phyloP scores from a whole-genome alignment of 1,284 basidiomycete genomes.

The Moniliophthora roreri region DNA sequence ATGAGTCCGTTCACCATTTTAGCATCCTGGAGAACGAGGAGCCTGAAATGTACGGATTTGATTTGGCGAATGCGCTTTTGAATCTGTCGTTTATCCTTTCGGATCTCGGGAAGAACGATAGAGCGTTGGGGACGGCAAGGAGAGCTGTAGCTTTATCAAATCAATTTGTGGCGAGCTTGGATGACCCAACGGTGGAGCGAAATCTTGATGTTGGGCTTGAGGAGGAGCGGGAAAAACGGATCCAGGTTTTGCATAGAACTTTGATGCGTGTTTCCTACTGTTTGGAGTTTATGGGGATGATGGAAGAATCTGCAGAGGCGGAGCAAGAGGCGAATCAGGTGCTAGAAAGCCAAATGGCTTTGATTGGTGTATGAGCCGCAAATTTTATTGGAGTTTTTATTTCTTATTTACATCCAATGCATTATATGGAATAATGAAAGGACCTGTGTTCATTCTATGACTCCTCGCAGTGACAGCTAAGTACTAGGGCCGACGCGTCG shows the following conservation, averaged over 20 bases:
- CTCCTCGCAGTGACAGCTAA: too few relatives aligned
- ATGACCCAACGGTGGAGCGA: neutral
- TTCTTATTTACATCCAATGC: too few relatives aligned
- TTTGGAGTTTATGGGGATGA: too few relatives aligned
- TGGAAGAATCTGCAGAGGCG: too few relatives aligned
- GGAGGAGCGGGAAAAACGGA: slow-evolving; percentile 9
- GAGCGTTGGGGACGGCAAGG: slow-evolving; percentile 9
- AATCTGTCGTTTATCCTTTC: slow-evolving; percentile 14
- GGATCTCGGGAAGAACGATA: slow-evolving; percentile 8
- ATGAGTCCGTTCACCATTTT: slow-evolving; percentile 16
- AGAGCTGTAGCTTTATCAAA: slow-evolving; percentile 11
- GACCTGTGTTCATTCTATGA: too few relatives aligned
- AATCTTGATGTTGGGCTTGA: neutral
- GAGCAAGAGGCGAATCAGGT: too few relatives aligned
- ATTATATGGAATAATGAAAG: too few relatives aligned
- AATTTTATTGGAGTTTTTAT: too few relatives aligned
- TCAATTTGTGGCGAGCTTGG: neutral
- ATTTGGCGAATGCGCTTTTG: slow-evolving; percentile 13
- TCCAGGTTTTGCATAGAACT: slow-evolving; percentile 11
- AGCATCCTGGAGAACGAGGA: slow-evolving; percentile 11
- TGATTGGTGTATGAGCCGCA: too few relatives aligned
- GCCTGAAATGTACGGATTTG: slow-evolving; percentile 11
- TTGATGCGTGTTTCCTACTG: slow-evolving; percentile 11
- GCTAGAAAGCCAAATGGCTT: too few relatives aligned
- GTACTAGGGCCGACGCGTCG: too few relatives aligned